Percentiles rank a stretch among this genome's conserved stretches.
Conservation (phyloP, 2,329 filamentous ascomycete genomes). For the Scedosporium aurantiacum region DNA sequence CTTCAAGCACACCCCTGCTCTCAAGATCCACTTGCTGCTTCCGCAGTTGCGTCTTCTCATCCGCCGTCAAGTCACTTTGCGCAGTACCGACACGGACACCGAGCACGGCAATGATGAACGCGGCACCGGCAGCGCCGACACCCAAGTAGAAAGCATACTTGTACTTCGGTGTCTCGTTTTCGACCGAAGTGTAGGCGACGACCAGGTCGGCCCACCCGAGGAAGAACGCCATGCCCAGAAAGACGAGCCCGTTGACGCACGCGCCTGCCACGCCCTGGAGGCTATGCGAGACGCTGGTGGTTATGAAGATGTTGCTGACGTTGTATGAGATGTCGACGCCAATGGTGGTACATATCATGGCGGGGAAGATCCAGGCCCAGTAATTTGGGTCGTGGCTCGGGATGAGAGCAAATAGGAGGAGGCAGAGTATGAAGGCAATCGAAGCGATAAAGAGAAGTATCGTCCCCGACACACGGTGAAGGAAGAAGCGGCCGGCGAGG, state of each 20-base stretch:
- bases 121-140: conserved; percentile 35
- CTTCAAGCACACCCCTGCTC: too few species aligned
- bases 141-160: conserved; percentile 51
- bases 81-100: conserved; percentile 9
- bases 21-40: too few species aligned
- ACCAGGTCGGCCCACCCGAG: conserved; percentile 38
- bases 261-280: conserved; percentile 56
- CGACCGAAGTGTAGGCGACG: conserved; percentile 27
- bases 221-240: conserved; percentile 37
- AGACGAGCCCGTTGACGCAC: conserved; percentile 52
- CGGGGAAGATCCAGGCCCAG: conserved; percentile 54
- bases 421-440: conserved; percentile 35
- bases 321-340: conserved; percentile 58
- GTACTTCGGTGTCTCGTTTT: conserved; percentile 39
- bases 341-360: conserved; percentile 48
- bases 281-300: conserved; percentile 45
- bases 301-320: conserved; percentile 56
- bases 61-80: conserved; percentile 12
- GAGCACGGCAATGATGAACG: conserved; percentile 29
- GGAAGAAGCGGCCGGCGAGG: conserved; percentile 38
- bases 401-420: conserved; percentile 44
- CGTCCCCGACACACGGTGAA: conserved; percentile 43
- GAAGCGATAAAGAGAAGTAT: conserved; percentile 41
- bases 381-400: conserved; percentile 38
- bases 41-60: conserved; percentile 19